These are phyloP conservation scores for apple (Malus domestica) DNA, from an alignment of 306 rosid genomes.

Conservation along the genomic window ASM211411v1 NC_041794.1:35340501-35341000, in stretches of 20 bases:
- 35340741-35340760: background rate
- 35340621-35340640: too few species aligned
- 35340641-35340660: too few species aligned
- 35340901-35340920: too few species aligned
- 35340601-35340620: too few species aligned
- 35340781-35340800: background rate
- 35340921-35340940: too few species aligned
- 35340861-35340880: too few species aligned
- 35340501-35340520: background rate
- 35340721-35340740: background rate
- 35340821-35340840: background rate
- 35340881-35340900: background rate
- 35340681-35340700: rapidly evolving
- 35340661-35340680: rapidly evolving
- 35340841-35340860: background rate
- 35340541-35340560: background rate
- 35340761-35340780: background rate
- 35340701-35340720: background rate
- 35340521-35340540: too few species aligned
- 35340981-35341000: background rate
- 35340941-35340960: background rate
- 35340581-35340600: too few species aligned
- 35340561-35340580: too few species aligned
- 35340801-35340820: background rate
- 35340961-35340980: background rate